Conservation (phyloP, 2,329 filamentous ascomycete species). For the Pyrenophora tritici-repentis region DNA sequence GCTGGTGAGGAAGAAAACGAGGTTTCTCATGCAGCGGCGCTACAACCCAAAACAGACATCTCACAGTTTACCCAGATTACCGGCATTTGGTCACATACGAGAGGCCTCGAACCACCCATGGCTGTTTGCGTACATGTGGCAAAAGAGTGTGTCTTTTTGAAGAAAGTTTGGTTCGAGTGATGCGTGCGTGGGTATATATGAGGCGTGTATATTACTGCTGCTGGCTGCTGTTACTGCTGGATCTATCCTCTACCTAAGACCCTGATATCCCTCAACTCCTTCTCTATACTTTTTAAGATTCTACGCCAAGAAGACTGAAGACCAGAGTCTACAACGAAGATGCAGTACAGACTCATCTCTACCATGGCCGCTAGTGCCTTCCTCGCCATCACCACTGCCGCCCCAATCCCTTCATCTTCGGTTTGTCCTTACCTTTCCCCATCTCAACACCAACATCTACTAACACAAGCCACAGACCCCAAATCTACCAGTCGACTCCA, state of each 20-base stretch:
- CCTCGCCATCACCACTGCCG: slow-evolving; percentile 25
- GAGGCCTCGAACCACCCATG: slow-evolving; percentile 13
- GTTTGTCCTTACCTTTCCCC: slow-evolving; percentile 10
- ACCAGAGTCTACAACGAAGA: background rate
- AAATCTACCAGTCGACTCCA: slow-evolving; percentile 10
- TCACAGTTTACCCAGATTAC: slow-evolving; percentile 10
- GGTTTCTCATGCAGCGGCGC: background rate
- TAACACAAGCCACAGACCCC: slow-evolving; percentile 3
- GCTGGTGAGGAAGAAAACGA: background rate
- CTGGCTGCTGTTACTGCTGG: slow-evolving; percentile 3
- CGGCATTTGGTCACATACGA: no score
- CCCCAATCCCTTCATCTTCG: slow-evolving; percentile 30
- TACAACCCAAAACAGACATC: background rate
- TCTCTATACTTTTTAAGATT: background rate
- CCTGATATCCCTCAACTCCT: background rate
- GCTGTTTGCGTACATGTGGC: background rate
- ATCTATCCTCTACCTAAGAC: slow-evolving; percentile 1
- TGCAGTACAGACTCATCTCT: slow-evolving; percentile 38
- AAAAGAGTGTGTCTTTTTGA: background rate
- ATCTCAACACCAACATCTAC: background rate
- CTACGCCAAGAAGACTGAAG: background rate
- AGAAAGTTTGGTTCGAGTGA: slow-evolving; percentile 11
- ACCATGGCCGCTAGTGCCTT: slow-evolving; percentile 32
- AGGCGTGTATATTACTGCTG: no score
- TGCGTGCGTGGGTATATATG: slow-evolving; percentile 11